Evolutionary conservation across 352 stramenopile genomes (phyloP), one percentile per base, ranked within the genome.

Genomic region (Phytophthora pinifolia): DNA sequence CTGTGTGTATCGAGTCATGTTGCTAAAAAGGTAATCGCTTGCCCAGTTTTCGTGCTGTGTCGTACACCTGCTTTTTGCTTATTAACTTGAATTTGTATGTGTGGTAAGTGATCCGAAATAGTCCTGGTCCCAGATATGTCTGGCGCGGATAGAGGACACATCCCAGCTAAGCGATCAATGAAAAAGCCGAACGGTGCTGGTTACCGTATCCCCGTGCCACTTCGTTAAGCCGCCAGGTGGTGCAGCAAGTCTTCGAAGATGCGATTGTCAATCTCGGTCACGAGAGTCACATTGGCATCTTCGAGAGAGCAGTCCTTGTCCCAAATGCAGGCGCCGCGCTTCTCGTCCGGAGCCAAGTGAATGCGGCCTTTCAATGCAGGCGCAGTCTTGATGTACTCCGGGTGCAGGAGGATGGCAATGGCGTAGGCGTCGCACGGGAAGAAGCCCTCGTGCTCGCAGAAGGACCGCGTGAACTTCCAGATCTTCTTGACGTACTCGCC

Each of bases 361-460:
- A 89, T 79, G 46, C 63, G 59, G n/a, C 79, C 82, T 14, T 67
- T 74, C 33, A 87, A 61, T 9, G 34, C 43, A 25, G 51, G 46
- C 37, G 73, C 50, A 25, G 53, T 74, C 45, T 74, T 88, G 57
- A 89, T 65, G 62, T 78, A 83, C 38, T 75, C 48, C 18, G 67
- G 53, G 18, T 87, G 57, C 9, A 91, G 58, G 33, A 94, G 64
- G 22, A 88, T 68, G 22, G 76, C 82, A 25, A 89, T 59, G 7
- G 83, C 80, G 53, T 91, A 91, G 13, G 79, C 83, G 34, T 92
- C 81, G 45, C 83, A 94, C 14, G 83, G 74, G 6, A 80, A 56
- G 43, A 94, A 94, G 9, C 63, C 70, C 35, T 72, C 58, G 27
- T 71, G 45, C 32, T 63, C 47, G 31, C 57, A 65, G 31, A 77